Percentiles rank a stretch among this genome's conserved stretches.
phyloP scores from a whole-genome alignment of 1,139 yeast species.

The Geotrichum phurueaensis region DNA sequence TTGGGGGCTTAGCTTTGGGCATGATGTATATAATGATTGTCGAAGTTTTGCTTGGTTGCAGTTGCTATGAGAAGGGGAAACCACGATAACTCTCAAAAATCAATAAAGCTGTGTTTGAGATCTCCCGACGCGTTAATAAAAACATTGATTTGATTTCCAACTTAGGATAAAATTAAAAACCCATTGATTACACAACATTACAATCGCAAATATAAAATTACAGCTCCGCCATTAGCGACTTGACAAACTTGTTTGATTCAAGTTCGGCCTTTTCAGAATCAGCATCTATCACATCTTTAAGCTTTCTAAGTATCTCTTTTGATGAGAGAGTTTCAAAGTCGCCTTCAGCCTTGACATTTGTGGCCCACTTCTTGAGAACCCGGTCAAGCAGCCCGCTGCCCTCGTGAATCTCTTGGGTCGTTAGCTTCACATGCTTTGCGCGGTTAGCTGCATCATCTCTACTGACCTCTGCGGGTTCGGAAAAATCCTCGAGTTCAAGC shows the following conservation, averaged over 20 bases:
- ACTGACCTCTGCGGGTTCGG: constrained; percentile 39
- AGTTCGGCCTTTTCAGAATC: constrained; percentile 17
- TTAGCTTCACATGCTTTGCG: constrained; percentile 31
- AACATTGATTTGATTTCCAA: neutral
- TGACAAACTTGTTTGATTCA: constrained; percentile 18
- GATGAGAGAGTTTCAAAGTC: constrained; percentile 38
- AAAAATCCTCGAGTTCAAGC: constrained; percentile 67
- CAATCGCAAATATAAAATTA: constrained; percentile 1
- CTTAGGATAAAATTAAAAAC: neutral
- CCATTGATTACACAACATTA: neutral
- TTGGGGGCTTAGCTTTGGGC: constrained; percentile 6
- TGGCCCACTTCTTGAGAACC: constrained; percentile 59
- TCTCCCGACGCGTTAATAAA: neutral
- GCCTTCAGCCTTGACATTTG: constrained; percentile 33
- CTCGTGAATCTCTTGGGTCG: constrained; percentile 47
- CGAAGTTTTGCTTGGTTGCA: neutral
- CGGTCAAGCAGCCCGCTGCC: constrained; percentile 54
- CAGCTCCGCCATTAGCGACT: constrained; percentile 22
- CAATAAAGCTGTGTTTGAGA: neutral
- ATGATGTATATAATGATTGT: neutral
- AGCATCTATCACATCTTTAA: constrained; percentile 35
- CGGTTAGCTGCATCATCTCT: neutral
- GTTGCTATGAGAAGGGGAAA: neutral
- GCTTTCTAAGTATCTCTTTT: constrained; percentile 39
- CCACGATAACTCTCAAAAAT: neutral